Percentiles rank a stretch among this genome's conserved stretches.
Evolutionary conservation across 768 basidiomycete species (phyloP).

Genomic region (Boletellus ananiceps): DNA sequence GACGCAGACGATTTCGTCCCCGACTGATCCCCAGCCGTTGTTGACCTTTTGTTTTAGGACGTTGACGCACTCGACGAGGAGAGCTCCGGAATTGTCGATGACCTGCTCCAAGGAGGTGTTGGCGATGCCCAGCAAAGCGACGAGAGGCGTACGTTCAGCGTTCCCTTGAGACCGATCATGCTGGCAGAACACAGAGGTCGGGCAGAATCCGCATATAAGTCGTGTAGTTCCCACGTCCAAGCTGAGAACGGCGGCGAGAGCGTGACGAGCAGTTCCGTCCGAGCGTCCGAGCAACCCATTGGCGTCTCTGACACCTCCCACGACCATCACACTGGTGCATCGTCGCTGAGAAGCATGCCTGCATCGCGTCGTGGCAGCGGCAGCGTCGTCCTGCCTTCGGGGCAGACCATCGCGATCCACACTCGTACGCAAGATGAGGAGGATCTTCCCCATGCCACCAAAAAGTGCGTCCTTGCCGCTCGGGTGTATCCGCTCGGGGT

Average conservation of each 20-base stretch:
- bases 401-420: constrained; percentile 80
- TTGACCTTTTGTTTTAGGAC: constrained; percentile 94
- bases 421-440: constrained; percentile 86
- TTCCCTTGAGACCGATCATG: constrained; percentile 96
- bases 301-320: constrained; percentile 13
- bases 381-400: constrained; percentile 64
- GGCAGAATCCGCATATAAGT: constrained; percentile 14
- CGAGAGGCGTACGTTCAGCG: constrained; percentile 63
- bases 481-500: not conserved
- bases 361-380: constrained; percentile 76
- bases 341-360: constrained; percentile 43
- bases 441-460: constrained; percentile 89
- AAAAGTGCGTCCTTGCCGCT: constrained; percentile 54
- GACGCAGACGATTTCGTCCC: constrained; percentile 95
- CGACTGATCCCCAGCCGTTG: constrained; percentile 88
- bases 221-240: constrained; percentile 24
- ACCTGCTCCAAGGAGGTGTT: constrained; percentile 44
- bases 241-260: not conserved
- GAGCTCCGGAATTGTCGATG: constrained; percentile 96
- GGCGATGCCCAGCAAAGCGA: not conserved
- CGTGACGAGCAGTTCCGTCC: constrained; percentile 18
- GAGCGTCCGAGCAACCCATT: not conserved
- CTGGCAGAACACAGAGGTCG: not conserved
- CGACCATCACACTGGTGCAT: constrained; percentile 7
- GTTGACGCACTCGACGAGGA: constrained; percentile 94